phyloP scores from a whole-genome alignment of 1,284 basidiomycete species.

The Moesziomyces sp. region DNA sequence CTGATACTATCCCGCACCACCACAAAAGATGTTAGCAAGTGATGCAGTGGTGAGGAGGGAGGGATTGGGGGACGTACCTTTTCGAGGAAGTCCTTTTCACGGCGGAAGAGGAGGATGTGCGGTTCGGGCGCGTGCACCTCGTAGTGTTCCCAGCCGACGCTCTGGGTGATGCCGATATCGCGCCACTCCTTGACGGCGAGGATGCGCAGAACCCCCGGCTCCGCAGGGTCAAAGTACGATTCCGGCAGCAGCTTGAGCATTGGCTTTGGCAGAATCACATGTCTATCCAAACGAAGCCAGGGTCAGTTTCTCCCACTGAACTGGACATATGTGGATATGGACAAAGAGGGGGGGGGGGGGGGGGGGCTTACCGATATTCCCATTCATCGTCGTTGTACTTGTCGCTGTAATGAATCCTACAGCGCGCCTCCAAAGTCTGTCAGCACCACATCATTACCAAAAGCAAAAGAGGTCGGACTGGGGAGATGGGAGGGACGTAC shows the following conservation, averaged over 20 bases:
- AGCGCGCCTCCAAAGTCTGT: not conserved
- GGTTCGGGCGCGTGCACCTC: slow-evolving; percentile 81
- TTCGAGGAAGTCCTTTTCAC: slow-evolving; percentile 69
- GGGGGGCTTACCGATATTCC: slow-evolving; percentile 73
- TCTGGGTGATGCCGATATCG: slow-evolving; percentile 93
- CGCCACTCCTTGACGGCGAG: slow-evolving; percentile 90
- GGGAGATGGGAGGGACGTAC: slow-evolving; percentile 14
- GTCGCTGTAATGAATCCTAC: slow-evolving; percentile 67
- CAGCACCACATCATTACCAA: not conserved
- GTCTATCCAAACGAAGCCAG: slow-evolving; percentile 22
- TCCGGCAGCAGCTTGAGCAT: slow-evolving; percentile 66
- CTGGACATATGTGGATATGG: too few species aligned
- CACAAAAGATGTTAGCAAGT: not conserved
- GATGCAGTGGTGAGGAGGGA: not conserved
- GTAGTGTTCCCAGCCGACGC: slow-evolving; percentile 96
- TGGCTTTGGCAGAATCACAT: slow-evolving; percentile 67
- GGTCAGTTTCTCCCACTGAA: too few species aligned
- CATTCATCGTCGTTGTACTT: slow-evolving; percentile 71
- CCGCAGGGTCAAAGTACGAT: slow-evolving; percentile 74
- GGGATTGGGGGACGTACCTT: slow-evolving; percentile 45
- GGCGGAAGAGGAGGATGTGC: slow-evolving; percentile 70
- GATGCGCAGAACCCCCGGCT: slow-evolving; percentile 82
- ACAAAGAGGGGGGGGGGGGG: too few species aligned
- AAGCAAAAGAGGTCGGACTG: too few species aligned
- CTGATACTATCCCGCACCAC: slow-evolving; percentile 14